Percentiles rank a stretch among this genome's conserved stretches.
Evolutionary conservation across 495 filamentous ascomycete genomes (phyloP).

Genomic region (Aspergillus carlsbadensis): DNA sequence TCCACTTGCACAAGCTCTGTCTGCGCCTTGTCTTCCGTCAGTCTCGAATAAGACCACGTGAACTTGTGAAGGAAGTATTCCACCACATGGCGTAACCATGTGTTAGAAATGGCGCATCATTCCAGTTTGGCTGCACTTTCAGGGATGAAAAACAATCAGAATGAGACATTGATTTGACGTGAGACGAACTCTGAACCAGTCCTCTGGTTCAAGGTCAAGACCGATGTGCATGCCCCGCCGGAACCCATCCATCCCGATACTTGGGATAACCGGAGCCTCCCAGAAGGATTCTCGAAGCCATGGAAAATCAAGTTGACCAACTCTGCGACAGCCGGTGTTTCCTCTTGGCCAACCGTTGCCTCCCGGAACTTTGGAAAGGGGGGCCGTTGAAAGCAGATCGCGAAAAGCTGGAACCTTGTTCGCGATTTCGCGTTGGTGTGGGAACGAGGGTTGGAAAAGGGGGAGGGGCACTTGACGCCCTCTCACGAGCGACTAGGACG

Average conservation of each 20-base stretch:
- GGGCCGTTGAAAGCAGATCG: conserved; percentile 9
- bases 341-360: conserved; percentile 5
- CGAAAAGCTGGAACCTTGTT: background rate
- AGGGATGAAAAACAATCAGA: background rate
- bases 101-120: too few relatives aligned
- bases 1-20: too few relatives aligned
- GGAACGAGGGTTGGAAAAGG: conserved; percentile 15
- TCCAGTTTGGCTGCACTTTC: background rate
- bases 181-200: too few relatives aligned
- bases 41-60: too few relatives aligned
- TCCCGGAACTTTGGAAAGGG: conserved; percentile 17
- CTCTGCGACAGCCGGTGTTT: conserved; percentile 15
- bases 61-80: too few relatives aligned
- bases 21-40: too few relatives aligned
- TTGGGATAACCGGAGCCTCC: background rate
- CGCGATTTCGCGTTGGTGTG: background rate
- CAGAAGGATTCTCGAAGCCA: conserved; percentile 19
- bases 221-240: background rate
- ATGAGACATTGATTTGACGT: too few relatives aligned
- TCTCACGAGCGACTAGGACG: background rate
- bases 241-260: conserved; percentile 1
- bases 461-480: conserved; percentile 13
- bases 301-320: too few relatives aligned
- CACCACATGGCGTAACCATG: too few relatives aligned
- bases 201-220: too few relatives aligned